Evolutionary conservation across 305 asterid genomes (phyloP), one percentile per base, ranked within the genome.

Genomic region (Fraxinus albicans): DNA sequence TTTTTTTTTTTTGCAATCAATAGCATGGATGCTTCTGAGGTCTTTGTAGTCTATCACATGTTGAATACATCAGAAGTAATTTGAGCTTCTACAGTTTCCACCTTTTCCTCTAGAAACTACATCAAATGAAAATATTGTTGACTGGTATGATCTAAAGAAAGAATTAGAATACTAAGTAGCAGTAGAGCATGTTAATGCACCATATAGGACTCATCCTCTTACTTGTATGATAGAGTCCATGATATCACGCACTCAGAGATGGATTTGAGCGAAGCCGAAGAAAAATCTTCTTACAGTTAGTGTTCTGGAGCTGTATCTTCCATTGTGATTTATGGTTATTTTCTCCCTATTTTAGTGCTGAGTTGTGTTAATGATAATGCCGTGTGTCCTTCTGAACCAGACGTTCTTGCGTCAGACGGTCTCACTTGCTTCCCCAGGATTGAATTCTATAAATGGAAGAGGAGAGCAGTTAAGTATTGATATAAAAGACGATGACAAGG

Each of bases 321-420:
- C 74, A 53, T 77, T 81, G 38, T 80, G n/a, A n/a, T 70, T 80
- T 40, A 77, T 70, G 77, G 12, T 65, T 65, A 38, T 73, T 63
- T 27, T 35, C 29, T 42, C 74, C 63, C 8, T 79, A 53, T 31
- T 73, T 42, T 58, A 77, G 78, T n/a, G 63, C 53, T 50, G 70
- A 50, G 19, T 27, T 84, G 75, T 75, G 74, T 72, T 44, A 44
- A 19, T 70, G 80, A 80, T 76, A 47, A 23, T 75, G 6, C 42
- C 13, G 42, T 33, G 1, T 84, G 74, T 78, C 76, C 72, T 78
- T 87, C 35, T 76, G 33, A 38, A 83, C 63, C 89, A 93, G 97
- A 93, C 97, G 23, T 93, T 91, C 89, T 78, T 93, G 91, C 94
- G 95, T 19, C 97, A 93, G 83, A 90, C 84, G 90, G 91, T 91